A percentile compares a stretch with the other conserved stretches of the same genome.
phyloP scores from a whole-genome alignment of 2,329 filamentous ascomycete genomes.

The Endoconidiophora laricicola region DNA sequence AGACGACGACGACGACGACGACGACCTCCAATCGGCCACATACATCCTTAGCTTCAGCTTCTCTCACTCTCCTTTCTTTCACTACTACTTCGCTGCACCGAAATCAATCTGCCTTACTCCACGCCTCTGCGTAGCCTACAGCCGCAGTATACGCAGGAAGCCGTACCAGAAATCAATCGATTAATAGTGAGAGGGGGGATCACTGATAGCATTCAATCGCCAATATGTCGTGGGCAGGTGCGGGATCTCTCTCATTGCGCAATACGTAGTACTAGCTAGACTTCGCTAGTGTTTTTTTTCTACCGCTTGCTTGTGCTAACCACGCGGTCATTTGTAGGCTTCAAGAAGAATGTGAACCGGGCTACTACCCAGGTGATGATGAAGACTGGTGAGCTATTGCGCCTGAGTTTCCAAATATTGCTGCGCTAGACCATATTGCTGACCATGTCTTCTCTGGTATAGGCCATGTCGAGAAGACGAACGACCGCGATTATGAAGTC shows the following conservation, averaged over 20 bases:
- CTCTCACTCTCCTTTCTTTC: too few relatives aligned
- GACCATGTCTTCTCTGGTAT: neutral
- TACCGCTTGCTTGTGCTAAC: too few relatives aligned
- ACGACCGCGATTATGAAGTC: slow-evolving; percentile 96
- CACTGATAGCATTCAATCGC: slow-evolving; percentile 11
- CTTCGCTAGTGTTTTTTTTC: too few relatives aligned
- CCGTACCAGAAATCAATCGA: neutral
- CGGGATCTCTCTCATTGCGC: slow-evolving; percentile 6
- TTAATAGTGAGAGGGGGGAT: too few relatives aligned
- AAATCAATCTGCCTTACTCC: too few relatives aligned
- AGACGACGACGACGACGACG: neutral
- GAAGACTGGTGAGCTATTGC: slow-evolving; percentile 59
- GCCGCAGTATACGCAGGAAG: neutral
- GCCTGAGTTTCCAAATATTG: neutral
- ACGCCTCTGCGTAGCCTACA: too few relatives aligned
- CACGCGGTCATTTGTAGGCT: slow-evolving; percentile 20
- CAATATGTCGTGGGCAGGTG: slow-evolving; percentile 57
- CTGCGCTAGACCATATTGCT: slow-evolving; percentile 9
- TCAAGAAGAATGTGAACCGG: slow-evolving; percentile 83
- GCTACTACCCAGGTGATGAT: slow-evolving; percentile 99
- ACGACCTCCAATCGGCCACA: too few relatives aligned
- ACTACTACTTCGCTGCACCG: too few relatives aligned
- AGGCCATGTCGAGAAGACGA: slow-evolving; percentile 96
- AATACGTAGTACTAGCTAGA: too few relatives aligned
- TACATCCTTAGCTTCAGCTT: too few relatives aligned